Evolutionary conservation across 2,329 filamentous ascomycete species (phyloP).

Genomic region (Blumeriella jaapii): DNA sequence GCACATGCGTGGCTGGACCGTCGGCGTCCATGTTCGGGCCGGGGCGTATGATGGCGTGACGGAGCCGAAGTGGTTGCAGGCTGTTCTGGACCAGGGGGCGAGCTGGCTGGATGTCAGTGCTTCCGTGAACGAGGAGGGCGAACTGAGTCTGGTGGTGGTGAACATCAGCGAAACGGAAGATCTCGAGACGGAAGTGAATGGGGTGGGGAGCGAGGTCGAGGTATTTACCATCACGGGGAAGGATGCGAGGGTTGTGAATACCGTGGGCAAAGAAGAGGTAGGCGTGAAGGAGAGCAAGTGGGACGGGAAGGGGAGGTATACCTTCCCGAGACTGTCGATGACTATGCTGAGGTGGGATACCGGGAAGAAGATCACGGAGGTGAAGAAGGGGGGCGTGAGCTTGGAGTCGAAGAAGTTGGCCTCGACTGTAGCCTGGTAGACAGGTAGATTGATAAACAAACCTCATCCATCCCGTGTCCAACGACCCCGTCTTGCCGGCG

Average conservation of each 20-base stretch:
- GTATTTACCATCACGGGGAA: constrained; percentile 53
- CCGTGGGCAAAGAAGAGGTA: constrained; percentile 50
- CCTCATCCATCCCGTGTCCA: too few relatives aligned
- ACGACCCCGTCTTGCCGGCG: too few relatives aligned
- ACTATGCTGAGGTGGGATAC: constrained; percentile 48
- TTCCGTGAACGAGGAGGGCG: constrained; percentile 43
- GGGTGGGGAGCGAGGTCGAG: constrained; percentile 40
- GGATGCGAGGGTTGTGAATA: constrained; percentile 48
- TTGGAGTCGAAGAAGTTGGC: constrained; percentile 24
- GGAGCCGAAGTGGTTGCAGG: constrained; percentile 51
- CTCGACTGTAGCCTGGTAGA: constrained; percentile 3
- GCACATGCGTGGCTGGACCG: constrained; percentile 62
- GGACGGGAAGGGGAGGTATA: constrained; percentile 49
- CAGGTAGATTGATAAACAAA: too few relatives aligned
- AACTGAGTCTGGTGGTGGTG: constrained; percentile 56
- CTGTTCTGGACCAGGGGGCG: constrained; percentile 49
- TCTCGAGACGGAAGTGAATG: constrained; percentile 48
- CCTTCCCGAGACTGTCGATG: constrained; percentile 59
- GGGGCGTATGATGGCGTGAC: constrained; percentile 57
- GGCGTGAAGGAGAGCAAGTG: constrained; percentile 48
- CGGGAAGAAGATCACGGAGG: constrained; percentile 21
- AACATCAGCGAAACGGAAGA: constrained; percentile 54
- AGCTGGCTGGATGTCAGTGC: constrained; percentile 62
- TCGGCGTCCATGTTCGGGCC: constrained; percentile 53
- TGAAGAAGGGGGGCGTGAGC: constrained; percentile 15